A percentile compares a stretch with the other conserved stretches of the same genome.
These are phyloP conservation scores for Candida sphagnicola DNA, from an alignment of 805 yeast species.

Conservation along the genomic window DNA sequence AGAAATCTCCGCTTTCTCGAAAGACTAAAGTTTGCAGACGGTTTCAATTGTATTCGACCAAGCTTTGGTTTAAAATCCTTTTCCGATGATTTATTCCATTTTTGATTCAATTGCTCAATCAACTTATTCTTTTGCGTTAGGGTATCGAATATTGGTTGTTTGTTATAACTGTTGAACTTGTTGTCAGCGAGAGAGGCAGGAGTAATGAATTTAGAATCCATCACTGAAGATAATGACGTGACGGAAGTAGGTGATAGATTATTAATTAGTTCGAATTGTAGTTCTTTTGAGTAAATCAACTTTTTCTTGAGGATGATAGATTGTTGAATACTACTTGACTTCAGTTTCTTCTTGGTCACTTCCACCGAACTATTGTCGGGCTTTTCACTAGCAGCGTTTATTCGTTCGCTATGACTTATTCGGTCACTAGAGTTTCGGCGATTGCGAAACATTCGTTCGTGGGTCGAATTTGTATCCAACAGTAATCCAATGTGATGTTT, in stretches of 20 bases:
- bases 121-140: conserved; percentile 29
- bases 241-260: not conserved
- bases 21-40: conserved; percentile 4
- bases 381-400: too few species aligned
- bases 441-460: too few species aligned
- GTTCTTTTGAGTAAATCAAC: conserved; percentile 31
- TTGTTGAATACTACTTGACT: conserved; percentile 16
- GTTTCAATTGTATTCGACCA: conserved; percentile 5
- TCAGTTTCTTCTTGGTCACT: conserved; percentile 11
- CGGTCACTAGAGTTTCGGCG: too few species aligned
- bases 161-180: not conserved
- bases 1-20: conserved; percentile 9
- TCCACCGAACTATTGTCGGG: too few species aligned
- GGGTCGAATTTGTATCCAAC: not conserved
- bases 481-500: not conserved
- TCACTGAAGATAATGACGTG: conserved; percentile 6
- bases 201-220: conserved; percentile 10
- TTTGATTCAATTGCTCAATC: conserved; percentile 32
- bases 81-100: conserved; percentile 34
- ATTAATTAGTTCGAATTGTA: conserved; percentile 30
- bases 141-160: conserved; percentile 11
- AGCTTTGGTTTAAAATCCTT: conserved; percentile 3
- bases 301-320: conserved; percentile 27
- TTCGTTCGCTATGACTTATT: not conserved
- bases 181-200: not conserved